phyloP scores from a whole-genome alignment of 2,329 filamentous ascomycete species.

The Lachnellula hyalina region DNA sequence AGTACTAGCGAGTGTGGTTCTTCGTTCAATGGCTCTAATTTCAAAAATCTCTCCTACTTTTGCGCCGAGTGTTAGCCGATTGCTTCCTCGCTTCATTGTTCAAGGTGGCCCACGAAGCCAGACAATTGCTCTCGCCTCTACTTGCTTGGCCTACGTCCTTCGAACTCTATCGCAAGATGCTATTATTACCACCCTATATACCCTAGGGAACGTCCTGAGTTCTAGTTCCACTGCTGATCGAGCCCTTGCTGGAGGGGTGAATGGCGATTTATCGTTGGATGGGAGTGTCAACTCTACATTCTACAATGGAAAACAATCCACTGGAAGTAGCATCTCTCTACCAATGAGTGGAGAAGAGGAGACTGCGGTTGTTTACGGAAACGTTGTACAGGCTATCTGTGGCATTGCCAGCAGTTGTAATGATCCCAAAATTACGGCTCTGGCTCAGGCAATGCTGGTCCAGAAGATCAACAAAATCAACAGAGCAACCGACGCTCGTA shows the following conservation, averaged over 20 bases:
- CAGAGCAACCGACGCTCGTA: conserved; percentile 72
- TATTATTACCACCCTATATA: conserved; percentile 91
- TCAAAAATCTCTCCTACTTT: conserved; percentile 69
- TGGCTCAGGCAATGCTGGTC: conserved; percentile 92
- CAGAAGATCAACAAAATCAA: conserved; percentile 90
- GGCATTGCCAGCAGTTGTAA: conserved; percentile 76
- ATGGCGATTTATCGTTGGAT: conserved; percentile 49
- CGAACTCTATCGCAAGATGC: conserved; percentile 83
- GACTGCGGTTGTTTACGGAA: conserved; percentile 68
- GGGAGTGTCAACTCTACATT: conserved; percentile 41
- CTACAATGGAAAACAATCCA: conserved; percentile 52
- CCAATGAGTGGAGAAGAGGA: conserved; percentile 73
- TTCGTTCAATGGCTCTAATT: conserved; percentile 77
- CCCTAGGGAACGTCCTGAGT: conserved; percentile 90
- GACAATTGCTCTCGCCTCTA: conserved; percentile 73
- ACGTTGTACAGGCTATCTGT: conserved; percentile 92
- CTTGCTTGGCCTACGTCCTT: conserved; percentile 75
- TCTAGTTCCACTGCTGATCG: conserved; percentile 54
- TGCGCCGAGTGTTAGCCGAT: conserved; percentile 69
- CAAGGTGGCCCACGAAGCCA: conserved; percentile 67
- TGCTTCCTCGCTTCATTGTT: conserved; percentile 81
- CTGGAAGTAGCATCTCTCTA: conserved; percentile 75
- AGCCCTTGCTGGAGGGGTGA: conserved; percentile 33
- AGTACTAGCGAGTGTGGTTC: conserved; percentile 67
- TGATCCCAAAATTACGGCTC: conserved; percentile 86